These are phyloP conservation scores for Parachaetomium inaequale DNA, from an alignment of 495 filamentous ascomycete species.

Conservation along the genomic window DNA sequence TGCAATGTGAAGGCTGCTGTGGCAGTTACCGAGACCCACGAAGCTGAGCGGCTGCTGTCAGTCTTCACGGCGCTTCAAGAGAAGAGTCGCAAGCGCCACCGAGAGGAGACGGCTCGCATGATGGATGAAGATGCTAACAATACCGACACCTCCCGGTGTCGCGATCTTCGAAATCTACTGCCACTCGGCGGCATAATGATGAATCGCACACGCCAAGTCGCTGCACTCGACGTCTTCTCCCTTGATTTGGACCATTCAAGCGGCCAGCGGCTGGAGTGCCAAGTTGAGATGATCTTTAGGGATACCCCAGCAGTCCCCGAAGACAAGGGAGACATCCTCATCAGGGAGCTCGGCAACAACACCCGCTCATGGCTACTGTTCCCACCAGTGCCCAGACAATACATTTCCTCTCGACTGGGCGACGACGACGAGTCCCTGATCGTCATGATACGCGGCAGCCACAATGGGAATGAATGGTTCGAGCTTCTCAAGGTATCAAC, in stretches of 20 bases:
- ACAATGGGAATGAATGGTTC: constrained; percentile 65
- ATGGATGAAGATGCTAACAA: constrained; percentile 86
- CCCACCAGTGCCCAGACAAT: constrained; percentile 66
- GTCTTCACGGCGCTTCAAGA: constrained; percentile 68
- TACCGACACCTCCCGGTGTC: constrained; percentile 72
- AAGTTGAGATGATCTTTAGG: constrained; percentile 80
- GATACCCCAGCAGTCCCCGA: constrained; percentile 58
- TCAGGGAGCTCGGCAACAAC: constrained; percentile 77
- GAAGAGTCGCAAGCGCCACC: constrained; percentile 70
- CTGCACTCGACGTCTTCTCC: constrained; percentile 83
- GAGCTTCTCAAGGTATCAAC: constrained; percentile 72
- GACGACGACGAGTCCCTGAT: constrained; percentile 67
- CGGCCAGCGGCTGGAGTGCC: constrained; percentile 83
- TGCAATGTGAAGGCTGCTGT: constrained; percentile 41
- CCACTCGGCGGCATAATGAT: constrained; percentile 66
- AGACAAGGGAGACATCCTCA: constrained; percentile 74
- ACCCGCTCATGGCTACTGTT: constrained; percentile 82
- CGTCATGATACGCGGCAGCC: constrained; percentile 74
- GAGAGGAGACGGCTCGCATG: constrained; percentile 80
- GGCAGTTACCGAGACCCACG: constrained; percentile 29
- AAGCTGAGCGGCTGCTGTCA: constrained; percentile 30
- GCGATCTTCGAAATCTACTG: constrained; percentile 72
- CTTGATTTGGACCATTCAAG: constrained; percentile 83
- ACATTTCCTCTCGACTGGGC: constrained; percentile 75
- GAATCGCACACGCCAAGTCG: constrained; percentile 69